Percentiles rank a stretch among this genome's conserved stretches.
phyloP scores from a whole-genome alignment of 2,329 filamentous ascomycete species.

The Aureobasidium namibiae region DNA sequence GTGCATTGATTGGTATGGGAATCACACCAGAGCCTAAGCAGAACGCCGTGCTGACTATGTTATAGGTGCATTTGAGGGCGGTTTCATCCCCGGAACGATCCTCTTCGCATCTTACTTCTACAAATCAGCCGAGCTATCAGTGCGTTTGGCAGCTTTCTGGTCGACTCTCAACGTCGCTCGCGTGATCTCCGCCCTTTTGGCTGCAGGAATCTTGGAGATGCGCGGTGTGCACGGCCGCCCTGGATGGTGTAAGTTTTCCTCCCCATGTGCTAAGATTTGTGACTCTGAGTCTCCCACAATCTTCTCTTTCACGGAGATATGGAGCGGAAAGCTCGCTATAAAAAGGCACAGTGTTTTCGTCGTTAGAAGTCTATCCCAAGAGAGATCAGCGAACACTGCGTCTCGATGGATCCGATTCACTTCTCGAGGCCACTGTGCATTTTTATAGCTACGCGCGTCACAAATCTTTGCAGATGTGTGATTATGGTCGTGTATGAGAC shows the following conservation, averaged over 20 bases:
- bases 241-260: slow-evolving; percentile 12
- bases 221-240: slow-evolving; percentile 13
- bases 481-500: not conserved
- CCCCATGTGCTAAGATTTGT: too few relatives aligned
- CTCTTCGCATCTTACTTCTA: slow-evolving; percentile 17
- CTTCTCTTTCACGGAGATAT: too few relatives aligned
- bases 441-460: too few relatives aligned
- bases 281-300: too few relatives aligned
- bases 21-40: not conserved
- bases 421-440: too few relatives aligned
- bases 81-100: slow-evolving; percentile 16
- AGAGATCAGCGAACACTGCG: too few relatives aligned
- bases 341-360: too few relatives aligned
- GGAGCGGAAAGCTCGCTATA: too few relatives aligned
- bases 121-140: slow-evolving; percentile 14
- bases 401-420: too few relatives aligned
- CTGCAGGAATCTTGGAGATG: slow-evolving; percentile 16
- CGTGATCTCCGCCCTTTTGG: slow-evolving; percentile 15
- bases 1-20: slow-evolving; percentile 10
- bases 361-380: too few relatives aligned
- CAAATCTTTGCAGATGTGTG: too few relatives aligned
- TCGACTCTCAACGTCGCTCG: slow-evolving; percentile 10
- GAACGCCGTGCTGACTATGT: not conserved
- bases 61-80: slow-evolving; percentile 15
- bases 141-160: slow-evolving; percentile 14